These are phyloP conservation scores for Paraphysoderma sedebokerense DNA, from an alignment of 371 early-diverging fungal genomes.

Conservation along the genomic window DNA sequence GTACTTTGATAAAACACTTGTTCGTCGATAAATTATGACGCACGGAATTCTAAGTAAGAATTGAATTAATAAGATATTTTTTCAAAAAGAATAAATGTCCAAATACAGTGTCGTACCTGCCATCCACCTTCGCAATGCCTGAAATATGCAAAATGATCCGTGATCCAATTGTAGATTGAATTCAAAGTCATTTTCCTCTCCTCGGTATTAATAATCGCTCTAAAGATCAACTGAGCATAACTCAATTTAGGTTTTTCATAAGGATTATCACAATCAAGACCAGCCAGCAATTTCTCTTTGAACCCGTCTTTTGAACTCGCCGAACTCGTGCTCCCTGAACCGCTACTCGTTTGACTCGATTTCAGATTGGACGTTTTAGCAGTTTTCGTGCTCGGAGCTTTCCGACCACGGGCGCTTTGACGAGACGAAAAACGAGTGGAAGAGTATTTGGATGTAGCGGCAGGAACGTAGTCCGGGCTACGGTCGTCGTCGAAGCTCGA, in stretches of 20 bases:
- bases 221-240: not conserved
- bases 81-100: not conserved
- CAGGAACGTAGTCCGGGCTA: too few relatives aligned
- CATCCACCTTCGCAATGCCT: not conserved
- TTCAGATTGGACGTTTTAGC: too few relatives aligned
- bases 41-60: not conserved
- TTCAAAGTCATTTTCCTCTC: not conserved
- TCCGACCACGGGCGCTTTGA: too few relatives aligned
- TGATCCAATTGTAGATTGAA: not conserved
- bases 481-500: too few relatives aligned
- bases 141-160: not conserved
- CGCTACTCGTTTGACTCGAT: too few relatives aligned
- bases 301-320: too few relatives aligned
- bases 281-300: too few relatives aligned
- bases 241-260: not conserved
- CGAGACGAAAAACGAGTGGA: too few relatives aligned
- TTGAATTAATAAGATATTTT: not conserved
- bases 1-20: conserved; percentile 5
- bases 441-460: too few relatives aligned
- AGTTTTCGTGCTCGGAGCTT: too few relatives aligned
- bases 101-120: not conserved
- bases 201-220: not conserved
- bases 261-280: too few relatives aligned
- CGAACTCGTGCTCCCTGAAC: too few relatives aligned
- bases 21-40: conserved; percentile 1